Percentiles rank a stretch among this genome's conserved stretches.
Evolutionary conservation across 108 stramenopile genomes (phyloP).

Genomic region (Hondaea fermentalgiana): DNA sequence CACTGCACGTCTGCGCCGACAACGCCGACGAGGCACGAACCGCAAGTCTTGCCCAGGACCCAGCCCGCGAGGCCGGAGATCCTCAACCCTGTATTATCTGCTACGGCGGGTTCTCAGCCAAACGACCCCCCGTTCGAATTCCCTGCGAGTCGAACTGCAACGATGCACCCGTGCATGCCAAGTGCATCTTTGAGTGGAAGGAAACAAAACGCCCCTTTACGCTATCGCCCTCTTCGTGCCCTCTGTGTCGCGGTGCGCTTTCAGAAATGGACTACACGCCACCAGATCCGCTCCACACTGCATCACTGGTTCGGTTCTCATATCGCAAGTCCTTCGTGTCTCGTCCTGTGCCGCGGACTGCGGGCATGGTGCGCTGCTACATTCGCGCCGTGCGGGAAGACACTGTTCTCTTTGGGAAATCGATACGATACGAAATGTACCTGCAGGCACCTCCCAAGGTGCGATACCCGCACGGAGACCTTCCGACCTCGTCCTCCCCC

Average conservation of each 20-base stretch:
- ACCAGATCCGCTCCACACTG: not conserved
- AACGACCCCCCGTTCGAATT: not conserved
- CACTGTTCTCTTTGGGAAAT: not conserved
- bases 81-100: not conserved
- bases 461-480: not conserved
- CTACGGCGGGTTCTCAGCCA: not conserved
- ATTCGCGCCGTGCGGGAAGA: not conserved
- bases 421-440: not conserved
- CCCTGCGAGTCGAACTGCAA: not conserved
- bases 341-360: not conserved
- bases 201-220: not conserved
- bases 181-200: not conserved
- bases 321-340: not conserved
- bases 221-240: not conserved
- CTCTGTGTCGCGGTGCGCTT: not conserved
- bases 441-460: not conserved
- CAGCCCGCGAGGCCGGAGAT: not conserved
- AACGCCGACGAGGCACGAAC: not conserved
- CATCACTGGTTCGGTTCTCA: not conserved
- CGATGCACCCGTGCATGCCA: conserved; percentile 2
- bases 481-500: not conserved
- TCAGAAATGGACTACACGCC: not conserved
- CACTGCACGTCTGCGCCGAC: no score
- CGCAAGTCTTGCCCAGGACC: no score
- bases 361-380: conserved; percentile 12